phyloP scores from a whole-genome alignment of 1,284 basidiomycete genomes.

The Pyrrhoderma noxium region DNA sequence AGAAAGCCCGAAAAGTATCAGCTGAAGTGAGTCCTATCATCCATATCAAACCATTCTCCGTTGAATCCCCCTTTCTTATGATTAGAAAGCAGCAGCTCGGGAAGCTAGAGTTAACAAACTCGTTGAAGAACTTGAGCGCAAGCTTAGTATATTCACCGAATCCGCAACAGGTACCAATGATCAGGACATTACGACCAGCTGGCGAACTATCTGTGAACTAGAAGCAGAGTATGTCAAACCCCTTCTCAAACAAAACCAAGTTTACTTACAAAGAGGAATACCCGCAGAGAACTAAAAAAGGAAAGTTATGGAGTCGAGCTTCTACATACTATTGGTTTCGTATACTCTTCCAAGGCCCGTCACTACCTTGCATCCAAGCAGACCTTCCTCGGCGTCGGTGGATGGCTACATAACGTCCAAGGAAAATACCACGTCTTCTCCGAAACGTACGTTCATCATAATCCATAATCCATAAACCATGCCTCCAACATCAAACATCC shows the following conservation, averaged over 20 bases:
- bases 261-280: background rate
- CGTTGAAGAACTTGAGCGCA: constrained; percentile 77
- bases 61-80: background rate
- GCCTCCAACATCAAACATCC: background rate
- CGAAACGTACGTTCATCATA: constrained; percentile 63
- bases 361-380: constrained; percentile 76
- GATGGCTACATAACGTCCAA: constrained; percentile 93
- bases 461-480: background rate
- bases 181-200: constrained; percentile 59
- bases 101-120: constrained; percentile 79
- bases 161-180: constrained; percentile 74
- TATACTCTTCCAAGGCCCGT: constrained; percentile 80
- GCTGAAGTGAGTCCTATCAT: constrained; percentile 51
- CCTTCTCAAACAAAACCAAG: background rate
- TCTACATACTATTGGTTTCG: constrained; percentile 85
- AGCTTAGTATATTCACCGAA: constrained; percentile 90
- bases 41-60: constrained; percentile 5
- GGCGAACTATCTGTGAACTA: constrained; percentile 70
- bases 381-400: constrained; percentile 74
- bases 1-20: constrained; percentile 60
- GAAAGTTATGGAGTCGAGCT: constrained; percentile 95
- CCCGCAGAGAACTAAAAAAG: constrained; percentile 65
- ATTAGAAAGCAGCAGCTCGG: constrained; percentile 72
- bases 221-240: constrained; percentile 69
- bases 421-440: constrained; percentile 91